A percentile compares a stretch with the other conserved stretches of the same genome.
phyloP scores from a whole-genome alignment of 2,329 filamentous ascomycete species.

The Aureobasidium uvarum region DNA sequence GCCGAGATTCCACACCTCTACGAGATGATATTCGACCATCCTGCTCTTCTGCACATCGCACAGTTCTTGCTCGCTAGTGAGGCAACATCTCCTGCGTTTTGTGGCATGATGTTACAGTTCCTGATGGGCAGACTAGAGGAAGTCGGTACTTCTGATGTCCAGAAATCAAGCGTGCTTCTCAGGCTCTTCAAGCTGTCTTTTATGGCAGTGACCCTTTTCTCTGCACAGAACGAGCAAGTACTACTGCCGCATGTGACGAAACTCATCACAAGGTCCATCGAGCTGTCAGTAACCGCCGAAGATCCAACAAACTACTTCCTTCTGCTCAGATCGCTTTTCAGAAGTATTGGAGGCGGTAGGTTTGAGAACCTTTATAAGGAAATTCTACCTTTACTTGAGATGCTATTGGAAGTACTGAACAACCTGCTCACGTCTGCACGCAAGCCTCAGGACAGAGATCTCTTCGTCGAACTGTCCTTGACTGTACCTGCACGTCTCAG shows the following conservation, averaged over 20 bases:
- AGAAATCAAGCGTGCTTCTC: conserved; percentile 87
- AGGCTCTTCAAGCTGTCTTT: conserved; percentile 97
- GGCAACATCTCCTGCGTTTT: conserved; percentile 95
- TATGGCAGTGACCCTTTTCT: conserved; percentile 98
- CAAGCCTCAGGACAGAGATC: conserved; percentile 84
- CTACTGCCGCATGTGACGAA: conserved; percentile 93
- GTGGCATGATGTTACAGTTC: conserved; percentile 95
- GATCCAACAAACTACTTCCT: conserved; percentile 99
- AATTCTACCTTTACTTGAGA: conserved; percentile 91
- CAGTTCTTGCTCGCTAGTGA: conserved; percentile 99
- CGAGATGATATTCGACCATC: conserved; percentile 97
- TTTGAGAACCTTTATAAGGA: conserved; percentile 99
- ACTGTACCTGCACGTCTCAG: conserved; percentile 93
- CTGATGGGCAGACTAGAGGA: conserved; percentile 96
- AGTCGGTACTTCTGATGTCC: conserved; percentile 86
- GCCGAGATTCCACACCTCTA: conserved; percentile 96
- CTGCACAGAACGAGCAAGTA: conserved; percentile 90
- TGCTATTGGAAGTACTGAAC: conserved; percentile 96
- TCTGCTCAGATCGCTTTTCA: conserved; percentile 84
- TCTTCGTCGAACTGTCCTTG: conserved; percentile 95
- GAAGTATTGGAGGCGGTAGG: conserved; percentile 93
- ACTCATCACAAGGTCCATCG: conserved; percentile 95
- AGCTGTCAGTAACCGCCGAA: conserved; percentile 90
- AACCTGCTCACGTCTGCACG: conserved; percentile 87
- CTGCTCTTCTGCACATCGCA: conserved; percentile 86